These are phyloP conservation scores for Trichoderma parareesei DNA, from an alignment of 495 filamentous ascomycete species.

Conservation along the genomic window DNA sequence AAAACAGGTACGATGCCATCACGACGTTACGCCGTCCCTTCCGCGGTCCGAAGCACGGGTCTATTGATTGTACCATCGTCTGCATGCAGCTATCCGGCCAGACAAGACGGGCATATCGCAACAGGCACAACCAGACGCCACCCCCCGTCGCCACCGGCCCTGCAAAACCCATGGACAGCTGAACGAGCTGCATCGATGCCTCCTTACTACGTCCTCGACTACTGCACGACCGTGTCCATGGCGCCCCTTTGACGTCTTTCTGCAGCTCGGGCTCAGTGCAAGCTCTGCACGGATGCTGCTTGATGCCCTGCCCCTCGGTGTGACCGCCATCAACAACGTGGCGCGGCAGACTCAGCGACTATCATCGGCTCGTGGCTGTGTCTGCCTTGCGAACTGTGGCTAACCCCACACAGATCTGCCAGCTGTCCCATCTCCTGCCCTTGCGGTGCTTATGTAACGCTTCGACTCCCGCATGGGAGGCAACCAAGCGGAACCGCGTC, in stretches of 20 bases:
- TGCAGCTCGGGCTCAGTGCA: not conserved
- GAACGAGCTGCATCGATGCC: slow-evolving; percentile 1
- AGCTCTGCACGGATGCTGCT: not conserved
- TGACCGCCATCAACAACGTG: slow-evolving; percentile 2
- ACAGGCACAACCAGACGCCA: not conserved
- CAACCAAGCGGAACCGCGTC: not conserved
- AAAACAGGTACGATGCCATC: too few relatives aligned
- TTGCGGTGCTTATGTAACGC: not conserved
- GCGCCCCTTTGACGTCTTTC: not conserved
- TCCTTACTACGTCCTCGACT: not conserved
- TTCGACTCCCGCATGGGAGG: not conserved
- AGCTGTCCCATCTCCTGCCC: not conserved
- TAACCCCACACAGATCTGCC: slow-evolving; percentile 9
- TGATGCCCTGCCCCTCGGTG: slow-evolving; percentile 1
- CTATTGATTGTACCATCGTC: not conserved
- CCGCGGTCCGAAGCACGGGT: not conserved
- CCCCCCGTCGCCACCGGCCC: not conserved
- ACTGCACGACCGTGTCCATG: not conserved
- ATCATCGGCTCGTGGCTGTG: not conserved
- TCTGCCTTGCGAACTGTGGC: slow-evolving; percentile 8
- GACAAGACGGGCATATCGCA: not conserved
- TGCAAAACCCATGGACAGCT: slow-evolving; percentile 11
- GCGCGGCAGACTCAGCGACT: not conserved
- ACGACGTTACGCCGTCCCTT: too few relatives aligned
- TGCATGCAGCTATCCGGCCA: not conserved